Evolutionary conservation across 805 yeast species (phyloP).

Genomic region (Jamesozyma lodderae): DNA sequence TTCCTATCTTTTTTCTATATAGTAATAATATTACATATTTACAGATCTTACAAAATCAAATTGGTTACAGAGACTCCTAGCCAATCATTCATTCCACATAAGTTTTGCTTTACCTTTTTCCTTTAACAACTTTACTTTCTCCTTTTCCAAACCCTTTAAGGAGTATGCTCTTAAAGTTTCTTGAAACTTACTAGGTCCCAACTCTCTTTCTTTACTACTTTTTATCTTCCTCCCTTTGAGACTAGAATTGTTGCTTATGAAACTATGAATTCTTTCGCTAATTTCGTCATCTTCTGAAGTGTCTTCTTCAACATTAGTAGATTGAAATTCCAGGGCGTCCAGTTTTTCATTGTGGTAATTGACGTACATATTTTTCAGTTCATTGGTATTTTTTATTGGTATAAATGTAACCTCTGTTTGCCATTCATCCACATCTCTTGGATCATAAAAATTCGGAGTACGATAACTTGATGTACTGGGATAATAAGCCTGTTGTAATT

Average conservation of each 20-base stretch:
- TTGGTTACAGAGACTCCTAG: neutral
- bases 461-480: conserved; percentile 9
- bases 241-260: conserved; percentile 1
- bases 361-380: conserved; percentile 15
- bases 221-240: neutral
- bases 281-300: conserved; percentile 6
- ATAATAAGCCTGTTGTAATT: conserved; percentile 25
- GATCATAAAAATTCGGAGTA: conserved; percentile 24
- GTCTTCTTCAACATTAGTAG: conserved; percentile 6
- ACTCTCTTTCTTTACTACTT: neutral
- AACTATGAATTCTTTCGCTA: conserved; percentile 8
- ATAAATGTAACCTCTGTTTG: conserved; percentile 23
- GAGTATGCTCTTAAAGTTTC: conserved; percentile 20
- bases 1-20: too few relatives aligned
- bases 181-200: conserved; percentile 11
- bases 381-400: conserved; percentile 13
- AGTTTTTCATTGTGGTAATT: conserved; percentile 21
- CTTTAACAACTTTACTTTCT: conserved; percentile 1
- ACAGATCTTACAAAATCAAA: too few relatives aligned
- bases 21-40: too few relatives aligned
- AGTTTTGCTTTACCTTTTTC: conserved; percentile 2
- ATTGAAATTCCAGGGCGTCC: conserved; percentile 20
- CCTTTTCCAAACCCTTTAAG: conserved; percentile 13
- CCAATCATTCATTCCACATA: neutral
- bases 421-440: conserved; percentile 31